Percentiles rank a stretch among this genome's conserved stretches.
These are phyloP conservation scores for Stereocaulon alpinum DNA, from an alignment of 495 filamentous ascomycete species.

Conservation along the genomic window DNA sequence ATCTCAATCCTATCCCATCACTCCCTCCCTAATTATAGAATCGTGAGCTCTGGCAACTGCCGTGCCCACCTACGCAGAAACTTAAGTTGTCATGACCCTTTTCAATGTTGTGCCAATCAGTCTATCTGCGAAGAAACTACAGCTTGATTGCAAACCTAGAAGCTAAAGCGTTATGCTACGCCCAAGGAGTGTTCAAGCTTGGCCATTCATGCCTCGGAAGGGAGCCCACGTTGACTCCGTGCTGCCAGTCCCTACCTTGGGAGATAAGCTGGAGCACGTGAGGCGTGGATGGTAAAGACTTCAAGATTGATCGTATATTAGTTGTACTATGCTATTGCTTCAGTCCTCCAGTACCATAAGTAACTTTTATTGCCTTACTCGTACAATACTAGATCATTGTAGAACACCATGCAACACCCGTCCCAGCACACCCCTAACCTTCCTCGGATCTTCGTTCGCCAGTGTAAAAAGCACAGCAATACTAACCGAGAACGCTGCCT, in stretches of 20 bases:
- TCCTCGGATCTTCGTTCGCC: conserved; percentile 49
- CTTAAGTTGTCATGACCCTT: conserved; percentile 80
- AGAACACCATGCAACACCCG: conserved; percentile 15
- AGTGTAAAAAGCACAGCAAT: conserved; percentile 67
- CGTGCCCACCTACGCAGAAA: conserved; percentile 49
- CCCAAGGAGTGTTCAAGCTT: conserved; percentile 1
- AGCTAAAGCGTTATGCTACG: conserved; percentile 20
- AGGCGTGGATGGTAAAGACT: not conserved
- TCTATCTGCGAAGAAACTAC: conserved; percentile 82
- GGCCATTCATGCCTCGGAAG: conserved; percentile 2
- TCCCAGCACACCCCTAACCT: conserved; percentile 69
- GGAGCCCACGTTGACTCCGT: not conserved
- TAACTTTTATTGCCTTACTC: not conserved
- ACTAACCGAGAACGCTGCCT: conserved; percentile 59
- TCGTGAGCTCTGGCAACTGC: not conserved
- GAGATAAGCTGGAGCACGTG: not conserved
- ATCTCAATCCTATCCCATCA: no score
- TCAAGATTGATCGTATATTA: not conserved
- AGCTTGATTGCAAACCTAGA: conserved; percentile 28
- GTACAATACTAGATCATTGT: not conserved
- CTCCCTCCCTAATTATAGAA: no score
- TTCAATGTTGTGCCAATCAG: conserved; percentile 79
- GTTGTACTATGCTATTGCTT: no score
- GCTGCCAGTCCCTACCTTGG: not conserved
- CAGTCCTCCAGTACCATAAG: no score